A percentile compares a stretch with the other conserved stretches of the same genome.
Conservation (phyloP, 2,329 filamentous ascomycete species). For the Ophiostoma pallidulum region DNA sequence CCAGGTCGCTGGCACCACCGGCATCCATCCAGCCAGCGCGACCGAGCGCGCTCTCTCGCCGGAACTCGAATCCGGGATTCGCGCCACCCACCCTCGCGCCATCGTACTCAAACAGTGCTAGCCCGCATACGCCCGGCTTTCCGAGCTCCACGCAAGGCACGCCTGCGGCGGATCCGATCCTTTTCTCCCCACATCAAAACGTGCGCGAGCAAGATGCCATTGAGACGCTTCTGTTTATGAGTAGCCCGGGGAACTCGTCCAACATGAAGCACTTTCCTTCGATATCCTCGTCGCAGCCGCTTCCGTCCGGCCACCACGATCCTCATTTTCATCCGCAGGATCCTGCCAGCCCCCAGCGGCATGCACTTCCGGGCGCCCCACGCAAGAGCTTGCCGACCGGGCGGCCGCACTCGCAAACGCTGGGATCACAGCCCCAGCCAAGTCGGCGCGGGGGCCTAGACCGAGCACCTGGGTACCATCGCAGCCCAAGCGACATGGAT, state of each 20-base stretch:
- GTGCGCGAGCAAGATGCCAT: slow-evolving; percentile 71
- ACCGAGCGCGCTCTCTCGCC: slow-evolving; percentile 31
- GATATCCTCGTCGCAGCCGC: slow-evolving; percentile 26
- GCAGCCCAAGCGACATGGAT: slow-evolving; percentile 38
- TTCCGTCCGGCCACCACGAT: slow-evolving; percentile 25
- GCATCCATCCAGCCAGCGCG: slow-evolving; percentile 44
- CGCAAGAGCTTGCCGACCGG: slow-evolving; percentile 44
- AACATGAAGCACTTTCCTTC: slow-evolving; percentile 49
- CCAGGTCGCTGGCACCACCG: slow-evolving; percentile 39
- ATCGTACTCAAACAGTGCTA: slow-evolving; percentile 31
- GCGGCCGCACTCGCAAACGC: slow-evolving; percentile 22
- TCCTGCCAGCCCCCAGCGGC: slow-evolving; percentile 24
- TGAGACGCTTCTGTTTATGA: slow-evolving; percentile 73
- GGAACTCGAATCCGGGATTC: slow-evolving; percentile 41
- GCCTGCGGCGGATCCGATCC: slow-evolving; percentile 40
- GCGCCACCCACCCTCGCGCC: slow-evolving; percentile 39
- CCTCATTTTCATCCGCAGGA: slow-evolving; percentile 20
- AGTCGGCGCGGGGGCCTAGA: slow-evolving; percentile 2
- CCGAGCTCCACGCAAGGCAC: slow-evolving; percentile 28
- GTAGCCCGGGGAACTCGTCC: slow-evolving; percentile 63
- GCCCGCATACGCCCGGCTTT: slow-evolving; percentile 28
- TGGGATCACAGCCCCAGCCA: slow-evolving; percentile 20
- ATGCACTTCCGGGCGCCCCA: slow-evolving; percentile 38
- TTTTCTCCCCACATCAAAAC: slow-evolving; percentile 61
- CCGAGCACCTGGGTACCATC: slow-evolving; percentile 23